A percentile compares a stretch with the other conserved stretches of the same genome.
Evolutionary conservation across 1,139 yeast genomes (phyloP).

Genomic region (Sporopachydermia cereana): DNA sequence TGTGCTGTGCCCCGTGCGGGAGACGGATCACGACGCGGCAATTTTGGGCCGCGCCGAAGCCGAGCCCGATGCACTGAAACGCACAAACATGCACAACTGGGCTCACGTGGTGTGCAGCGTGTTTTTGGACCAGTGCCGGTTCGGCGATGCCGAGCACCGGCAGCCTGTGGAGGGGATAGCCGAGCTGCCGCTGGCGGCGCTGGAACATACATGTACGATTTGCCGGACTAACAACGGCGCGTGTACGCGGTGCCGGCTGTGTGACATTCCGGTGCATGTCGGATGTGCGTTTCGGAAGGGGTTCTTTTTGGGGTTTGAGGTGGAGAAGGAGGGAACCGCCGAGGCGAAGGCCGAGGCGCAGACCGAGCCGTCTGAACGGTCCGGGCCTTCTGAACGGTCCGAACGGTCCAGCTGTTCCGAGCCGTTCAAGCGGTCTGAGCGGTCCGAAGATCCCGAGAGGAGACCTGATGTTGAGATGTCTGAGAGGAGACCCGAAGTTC

Average conservation of each 20-base stretch:
- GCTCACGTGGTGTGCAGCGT: constrained; percentile 70
- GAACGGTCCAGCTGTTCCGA: too few species aligned
- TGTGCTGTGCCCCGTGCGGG: constrained; percentile 49
- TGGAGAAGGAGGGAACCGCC: constrained; percentile 9
- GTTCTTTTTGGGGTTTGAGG: constrained; percentile 23
- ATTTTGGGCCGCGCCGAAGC: constrained; percentile 31
- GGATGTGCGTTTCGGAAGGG: constrained; percentile 45
- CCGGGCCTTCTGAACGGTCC: too few species aligned
- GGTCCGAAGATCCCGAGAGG: too few species aligned
- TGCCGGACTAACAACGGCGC: constrained; percentile 34
- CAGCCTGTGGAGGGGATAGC: constrained; percentile 33
- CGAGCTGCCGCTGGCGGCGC: constrained; percentile 18
- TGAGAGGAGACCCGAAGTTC: too few species aligned
- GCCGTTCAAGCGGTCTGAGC: too few species aligned
- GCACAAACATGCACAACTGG: constrained; percentile 68
- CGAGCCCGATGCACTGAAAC: constrained; percentile 57
- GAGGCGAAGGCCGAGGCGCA: too few species aligned
- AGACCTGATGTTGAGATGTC: too few species aligned
- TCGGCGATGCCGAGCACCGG: constrained; percentile 28
- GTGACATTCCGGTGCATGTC: constrained; percentile 37
- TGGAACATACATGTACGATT: constrained; percentile 24
- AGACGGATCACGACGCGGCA: constrained; percentile 35
- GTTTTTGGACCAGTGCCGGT: constrained; percentile 33
- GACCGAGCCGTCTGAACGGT: too few species aligned
- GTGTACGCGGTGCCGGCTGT: constrained; percentile 30